Conservation (phyloP, 805 yeast species). For the Cyberlindnera samutprakarnensis region DNA sequence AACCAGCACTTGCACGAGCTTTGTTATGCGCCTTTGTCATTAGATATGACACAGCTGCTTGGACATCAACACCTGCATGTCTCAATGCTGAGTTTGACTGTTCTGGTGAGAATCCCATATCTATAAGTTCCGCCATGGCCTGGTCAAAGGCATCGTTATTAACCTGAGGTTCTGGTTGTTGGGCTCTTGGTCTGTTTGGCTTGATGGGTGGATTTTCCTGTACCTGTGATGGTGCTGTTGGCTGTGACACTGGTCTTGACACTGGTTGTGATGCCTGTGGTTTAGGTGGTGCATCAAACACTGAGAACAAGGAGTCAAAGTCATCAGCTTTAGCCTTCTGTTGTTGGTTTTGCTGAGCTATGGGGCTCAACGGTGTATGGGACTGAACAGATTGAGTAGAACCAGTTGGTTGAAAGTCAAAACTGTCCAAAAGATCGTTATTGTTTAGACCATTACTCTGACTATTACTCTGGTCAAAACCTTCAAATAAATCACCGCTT, state of each 20-base stretch:
- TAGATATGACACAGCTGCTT: constrained; percentile 57
- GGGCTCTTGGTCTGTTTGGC: background rate
- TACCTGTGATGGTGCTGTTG: background rate
- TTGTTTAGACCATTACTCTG: too few species aligned
- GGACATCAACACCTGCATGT: constrained; percentile 50
- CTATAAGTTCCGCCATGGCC: constrained; percentile 60
- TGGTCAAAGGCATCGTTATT: constrained; percentile 30
- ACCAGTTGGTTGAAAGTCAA: constrained; percentile 6
- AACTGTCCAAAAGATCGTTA: constrained; percentile 14
- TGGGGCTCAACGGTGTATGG: background rate
- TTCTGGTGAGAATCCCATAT: constrained; percentile 69
- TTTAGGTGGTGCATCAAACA: constrained; percentile 17
- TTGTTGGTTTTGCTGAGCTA: background rate
- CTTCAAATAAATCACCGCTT: constrained; percentile 16
- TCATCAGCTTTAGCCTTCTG: constrained; percentile 4
- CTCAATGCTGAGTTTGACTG: constrained; percentile 54
- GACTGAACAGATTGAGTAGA: constrained; percentile 3
- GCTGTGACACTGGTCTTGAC: background rate
- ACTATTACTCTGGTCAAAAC: constrained; percentile 10
- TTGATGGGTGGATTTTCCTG: too few species aligned
- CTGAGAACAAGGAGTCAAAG: constrained; percentile 26
- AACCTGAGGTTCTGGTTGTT: constrained; percentile 1
- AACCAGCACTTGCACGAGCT: constrained; percentile 24
- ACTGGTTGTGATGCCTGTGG: background rate
- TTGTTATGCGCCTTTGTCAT: constrained; percentile 52